Evolutionary conservation across 2,329 filamentous ascomycete species (phyloP).

Genomic region (Phaeosphaeriaceae sp.): DNA sequence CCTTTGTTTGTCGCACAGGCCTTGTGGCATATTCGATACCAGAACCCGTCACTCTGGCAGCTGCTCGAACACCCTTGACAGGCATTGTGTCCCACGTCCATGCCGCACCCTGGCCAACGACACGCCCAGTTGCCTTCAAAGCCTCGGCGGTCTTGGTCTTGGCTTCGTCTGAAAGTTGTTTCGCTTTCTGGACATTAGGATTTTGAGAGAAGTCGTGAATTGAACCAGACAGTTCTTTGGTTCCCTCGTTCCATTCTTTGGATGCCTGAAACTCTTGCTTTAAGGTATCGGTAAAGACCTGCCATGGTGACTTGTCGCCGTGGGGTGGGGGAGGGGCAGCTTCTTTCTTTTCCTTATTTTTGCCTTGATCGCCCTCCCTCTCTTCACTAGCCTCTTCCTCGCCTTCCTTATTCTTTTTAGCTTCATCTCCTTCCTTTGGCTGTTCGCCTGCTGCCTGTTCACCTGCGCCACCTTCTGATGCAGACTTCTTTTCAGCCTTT

Average conservation of each 20-base stretch:
- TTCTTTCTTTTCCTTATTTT: constrained; percentile 69
- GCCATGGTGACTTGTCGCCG: constrained; percentile 97
- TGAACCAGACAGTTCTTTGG: constrained; percentile 87
- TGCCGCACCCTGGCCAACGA: constrained; percentile 85
- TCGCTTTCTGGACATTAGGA: constrained; percentile 84
- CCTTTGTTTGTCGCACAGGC: constrained; percentile 91
- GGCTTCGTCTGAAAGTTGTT: constrained; percentile 82
- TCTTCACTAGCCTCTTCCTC: constrained; percentile 57
- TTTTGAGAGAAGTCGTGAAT: constrained; percentile 93
- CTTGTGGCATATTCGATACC: constrained; percentile 94
- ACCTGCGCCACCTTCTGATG: constrained; percentile 44
- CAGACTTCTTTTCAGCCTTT: constrained; percentile 49
- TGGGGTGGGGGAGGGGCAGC: constrained; percentile 89
- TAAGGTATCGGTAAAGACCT: constrained; percentile 98
- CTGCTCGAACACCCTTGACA: constrained; percentile 87
- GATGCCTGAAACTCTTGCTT: constrained; percentile 92
- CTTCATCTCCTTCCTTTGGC: constrained; percentile 52
- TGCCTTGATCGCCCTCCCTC: constrained; percentile 49
- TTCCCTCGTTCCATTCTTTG: constrained; percentile 99
- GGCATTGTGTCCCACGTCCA: constrained; percentile 98
- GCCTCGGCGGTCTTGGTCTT: constrained; percentile 78
- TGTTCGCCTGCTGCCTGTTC: constrained; percentile 45
- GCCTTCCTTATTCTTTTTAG: constrained; percentile 50
- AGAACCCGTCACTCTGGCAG: constrained; percentile 82
- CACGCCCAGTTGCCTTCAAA: constrained; percentile 83